A percentile compares a stretch with the other conserved stretches of the same genome.
phyloP scores from a whole-genome alignment of 768 basidiomycete genomes.

The Boletus tomentosulus region DNA sequence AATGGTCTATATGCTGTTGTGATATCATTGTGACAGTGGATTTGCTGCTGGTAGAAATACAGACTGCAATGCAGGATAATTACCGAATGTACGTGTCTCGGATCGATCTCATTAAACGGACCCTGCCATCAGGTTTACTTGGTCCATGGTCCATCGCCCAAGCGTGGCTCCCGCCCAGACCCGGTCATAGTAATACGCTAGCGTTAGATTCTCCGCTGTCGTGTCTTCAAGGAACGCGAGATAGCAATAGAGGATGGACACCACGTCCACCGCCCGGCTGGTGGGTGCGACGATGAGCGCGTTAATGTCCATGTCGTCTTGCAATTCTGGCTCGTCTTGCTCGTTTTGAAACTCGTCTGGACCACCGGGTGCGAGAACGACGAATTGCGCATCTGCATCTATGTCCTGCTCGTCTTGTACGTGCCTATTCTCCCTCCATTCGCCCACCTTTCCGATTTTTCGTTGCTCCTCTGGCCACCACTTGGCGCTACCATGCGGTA shows the following conservation, averaged over 20 bases:
- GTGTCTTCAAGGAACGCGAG: constrained; percentile 9
- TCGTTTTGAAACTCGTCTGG: neutral
- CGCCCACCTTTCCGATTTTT: neutral
- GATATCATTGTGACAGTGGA: too few relatives aligned
- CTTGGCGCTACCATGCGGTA: constrained; percentile 28
- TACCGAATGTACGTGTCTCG: neutral
- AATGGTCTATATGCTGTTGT: too few relatives aligned
- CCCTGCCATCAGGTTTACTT: neutral
- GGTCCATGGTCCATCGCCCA: neutral
- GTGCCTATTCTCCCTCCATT: too few relatives aligned
- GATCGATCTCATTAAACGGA: neutral
- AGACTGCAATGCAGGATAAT: neutral
- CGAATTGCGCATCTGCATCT: neutral
- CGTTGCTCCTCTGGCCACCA: constrained; percentile 1
- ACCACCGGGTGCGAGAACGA: constrained; percentile 6
- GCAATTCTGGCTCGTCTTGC: neutral
- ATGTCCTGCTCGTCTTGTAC: neutral
- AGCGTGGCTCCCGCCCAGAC: constrained; percentile 4
- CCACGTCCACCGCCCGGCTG: constrained; percentile 7
- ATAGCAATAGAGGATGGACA: constrained; percentile 11
- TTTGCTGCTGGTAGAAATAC: neutral
- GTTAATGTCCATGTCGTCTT: neutral
- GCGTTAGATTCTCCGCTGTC: neutral
- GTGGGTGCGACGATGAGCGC: constrained; percentile 12
- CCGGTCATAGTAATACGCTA: neutral